phyloP scores from a whole-genome alignment of 495 filamentous ascomycete genomes.

The Penicillium turbatum region DNA sequence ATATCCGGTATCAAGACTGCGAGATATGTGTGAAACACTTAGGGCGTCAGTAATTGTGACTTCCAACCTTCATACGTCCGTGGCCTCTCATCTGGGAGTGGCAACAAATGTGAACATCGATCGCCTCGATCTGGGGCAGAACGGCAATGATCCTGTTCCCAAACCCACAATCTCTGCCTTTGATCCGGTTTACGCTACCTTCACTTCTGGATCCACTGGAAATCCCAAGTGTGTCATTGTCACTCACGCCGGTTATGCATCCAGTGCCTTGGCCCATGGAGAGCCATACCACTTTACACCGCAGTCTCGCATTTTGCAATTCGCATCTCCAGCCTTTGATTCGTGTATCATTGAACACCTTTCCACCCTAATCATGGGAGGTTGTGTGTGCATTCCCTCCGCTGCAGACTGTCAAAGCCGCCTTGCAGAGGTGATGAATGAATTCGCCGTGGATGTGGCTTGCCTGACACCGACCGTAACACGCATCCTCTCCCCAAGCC shows the following conservation, averaged over 20 bases:
- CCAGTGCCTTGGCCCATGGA: background rate
- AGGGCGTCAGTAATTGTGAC: no score
- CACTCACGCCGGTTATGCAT: background rate
- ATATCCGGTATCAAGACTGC: no score
- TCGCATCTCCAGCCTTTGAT: background rate
- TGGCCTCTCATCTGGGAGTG: no score
- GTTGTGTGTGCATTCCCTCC: background rate
- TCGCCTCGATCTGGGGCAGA: no score
- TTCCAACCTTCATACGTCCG: no score
- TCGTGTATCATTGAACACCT: background rate
- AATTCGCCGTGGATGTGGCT: background rate
- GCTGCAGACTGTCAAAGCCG: background rate
- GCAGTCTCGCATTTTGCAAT: background rate
- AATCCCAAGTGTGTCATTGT: background rate
- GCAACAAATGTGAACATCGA: no score
- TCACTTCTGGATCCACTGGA: background rate
- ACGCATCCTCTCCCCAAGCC: background rate
- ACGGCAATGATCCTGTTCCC: background rate
- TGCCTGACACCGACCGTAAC: background rate
- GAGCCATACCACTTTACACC: background rate
- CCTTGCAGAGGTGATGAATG: background rate
- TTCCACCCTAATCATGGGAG: background rate
- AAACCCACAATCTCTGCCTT: background rate
- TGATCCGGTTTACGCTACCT: background rate
- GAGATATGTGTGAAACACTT: no score